A percentile compares a stretch with the other conserved stretches of the same genome.
Evolutionary conservation across 768 basidiomycete genomes (phyloP).

Genomic region (Lentinula lateritia): DNA sequence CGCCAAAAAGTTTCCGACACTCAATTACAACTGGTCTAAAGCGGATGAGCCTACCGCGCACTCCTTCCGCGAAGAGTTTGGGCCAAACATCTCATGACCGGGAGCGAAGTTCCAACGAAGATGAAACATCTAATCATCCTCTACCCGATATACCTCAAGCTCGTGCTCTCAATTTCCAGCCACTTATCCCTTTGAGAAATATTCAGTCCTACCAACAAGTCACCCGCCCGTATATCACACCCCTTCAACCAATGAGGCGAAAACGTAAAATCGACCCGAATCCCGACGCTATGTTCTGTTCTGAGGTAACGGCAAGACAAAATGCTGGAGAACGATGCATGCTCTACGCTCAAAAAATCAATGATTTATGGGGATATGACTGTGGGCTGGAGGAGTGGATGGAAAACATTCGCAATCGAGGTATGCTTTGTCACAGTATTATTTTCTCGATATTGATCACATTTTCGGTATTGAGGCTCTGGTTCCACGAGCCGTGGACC

Average conservation of each 20-base stretch:
- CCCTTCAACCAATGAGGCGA: not conserved
- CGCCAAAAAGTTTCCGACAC: constrained; percentile 44
- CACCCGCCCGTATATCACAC: not conserved
- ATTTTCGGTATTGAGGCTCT: not conserved
- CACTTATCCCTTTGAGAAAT: not conserved
- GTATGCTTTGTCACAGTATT: constrained; percentile 30
- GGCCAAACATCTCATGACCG: not conserved
- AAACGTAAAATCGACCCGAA: constrained; percentile 19
- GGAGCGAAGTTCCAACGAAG: constrained; percentile 2
- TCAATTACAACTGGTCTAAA: constrained; percentile 41
- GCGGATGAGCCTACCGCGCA: constrained; percentile 31
- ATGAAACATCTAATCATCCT: not conserved
- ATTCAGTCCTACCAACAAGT: not conserved
- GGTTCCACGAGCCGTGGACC: not conserved
- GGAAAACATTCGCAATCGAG: constrained; percentile 43
- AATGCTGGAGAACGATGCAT: constrained; percentile 62
- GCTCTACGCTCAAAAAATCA: constrained; percentile 78
- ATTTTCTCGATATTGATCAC: constrained; percentile 2
- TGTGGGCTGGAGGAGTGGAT: constrained; percentile 81
- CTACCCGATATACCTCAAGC: not conserved
- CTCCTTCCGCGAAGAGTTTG: constrained; percentile 1
- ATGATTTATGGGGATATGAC: constrained; percentile 70
- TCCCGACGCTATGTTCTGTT: constrained; percentile 67
- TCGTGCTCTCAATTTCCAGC: not conserved
- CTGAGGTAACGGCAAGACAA: constrained; percentile 53